phyloP scores from a whole-genome alignment of 225 moss, liverwort and hornwort species.

The Pseudoscleropodium purum region DNA sequence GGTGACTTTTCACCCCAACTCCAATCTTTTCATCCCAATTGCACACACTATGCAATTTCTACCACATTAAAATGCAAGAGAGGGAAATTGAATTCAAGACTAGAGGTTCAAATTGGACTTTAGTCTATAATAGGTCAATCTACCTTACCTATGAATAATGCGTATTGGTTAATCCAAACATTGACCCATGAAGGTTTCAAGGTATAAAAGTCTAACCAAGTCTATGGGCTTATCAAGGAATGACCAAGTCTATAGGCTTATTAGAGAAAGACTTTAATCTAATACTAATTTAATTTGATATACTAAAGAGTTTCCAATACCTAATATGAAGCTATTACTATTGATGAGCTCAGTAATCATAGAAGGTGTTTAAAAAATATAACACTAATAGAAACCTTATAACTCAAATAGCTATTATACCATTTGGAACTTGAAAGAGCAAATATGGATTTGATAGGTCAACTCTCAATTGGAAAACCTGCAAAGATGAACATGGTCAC shows the following conservation, averaged over 20 bases:
- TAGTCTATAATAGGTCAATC: neutral
- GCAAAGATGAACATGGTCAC: neutral
- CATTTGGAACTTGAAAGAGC: neutral
- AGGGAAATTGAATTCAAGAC: neutral
- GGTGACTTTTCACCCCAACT: neutral
- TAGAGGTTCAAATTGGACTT: neutral
- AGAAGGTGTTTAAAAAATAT: neutral
- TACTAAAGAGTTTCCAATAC: neutral
- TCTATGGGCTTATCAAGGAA: neutral
- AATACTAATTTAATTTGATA: neutral
- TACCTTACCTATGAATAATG: neutral
- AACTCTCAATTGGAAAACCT: conserved; percentile 23
- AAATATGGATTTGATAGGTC: neutral
- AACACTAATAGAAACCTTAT: neutral
- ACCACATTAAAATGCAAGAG: neutral
- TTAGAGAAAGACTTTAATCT: neutral
- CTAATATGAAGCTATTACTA: neutral
- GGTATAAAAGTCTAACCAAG: neutral
- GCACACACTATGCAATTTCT: neutral
- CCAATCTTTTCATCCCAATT: neutral
- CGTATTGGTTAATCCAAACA: neutral
- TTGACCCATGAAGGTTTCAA: neutral
- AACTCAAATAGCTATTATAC: neutral
- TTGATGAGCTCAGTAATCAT: conserved; percentile 1
- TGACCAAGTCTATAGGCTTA: neutral